Evolutionary conservation across 2,329 filamentous ascomycete genomes (phyloP).

Genomic region (Sclerotinia sclerotiorum): DNA sequence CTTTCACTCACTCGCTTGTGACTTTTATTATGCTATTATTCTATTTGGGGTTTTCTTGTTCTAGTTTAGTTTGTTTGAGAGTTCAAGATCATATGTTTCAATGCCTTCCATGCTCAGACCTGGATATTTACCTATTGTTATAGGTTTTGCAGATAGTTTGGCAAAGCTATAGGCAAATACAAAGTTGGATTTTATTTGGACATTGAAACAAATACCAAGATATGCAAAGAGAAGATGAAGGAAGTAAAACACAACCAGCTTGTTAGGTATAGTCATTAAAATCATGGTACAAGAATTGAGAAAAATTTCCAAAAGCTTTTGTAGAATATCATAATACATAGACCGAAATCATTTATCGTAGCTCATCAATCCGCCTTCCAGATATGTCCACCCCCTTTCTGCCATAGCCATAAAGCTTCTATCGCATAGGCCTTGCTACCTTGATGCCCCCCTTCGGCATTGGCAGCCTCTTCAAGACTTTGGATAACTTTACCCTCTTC

Average conservation of each 20-base stretch:
- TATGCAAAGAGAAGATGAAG: not conserved
- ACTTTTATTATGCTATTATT: not conserved
- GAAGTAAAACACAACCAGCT: not conserved
- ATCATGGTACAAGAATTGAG: not conserved
- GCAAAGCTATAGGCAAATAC: not conserved
- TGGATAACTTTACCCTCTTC: conserved; percentile 76
- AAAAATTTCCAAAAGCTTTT: not conserved
- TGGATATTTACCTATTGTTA: not conserved
- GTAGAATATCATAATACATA: not conserved
- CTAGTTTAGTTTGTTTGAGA: too few relatives aligned
- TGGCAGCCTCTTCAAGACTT: conserved; percentile 73
- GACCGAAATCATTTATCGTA: not conserved
- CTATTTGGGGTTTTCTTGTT: not conserved
- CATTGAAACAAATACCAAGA: not conserved
- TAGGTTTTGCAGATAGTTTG: not conserved
- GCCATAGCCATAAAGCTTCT: conserved; percentile 80
- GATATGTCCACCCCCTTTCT: conserved; percentile 45
- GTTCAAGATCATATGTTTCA: not conserved
- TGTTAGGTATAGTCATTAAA: not conserved
- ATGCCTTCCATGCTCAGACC: not conserved
- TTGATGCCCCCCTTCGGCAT: conserved; percentile 65
- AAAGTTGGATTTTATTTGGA: not conserved
- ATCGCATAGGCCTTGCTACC: conserved; percentile 82
- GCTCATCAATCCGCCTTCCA: conserved; percentile 35
- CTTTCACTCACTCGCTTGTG: too few relatives aligned